Base-by-base conservation (phyloP, 1,284 basidiomycete genomes). In the Laetiporus sulphureus region DNA sequence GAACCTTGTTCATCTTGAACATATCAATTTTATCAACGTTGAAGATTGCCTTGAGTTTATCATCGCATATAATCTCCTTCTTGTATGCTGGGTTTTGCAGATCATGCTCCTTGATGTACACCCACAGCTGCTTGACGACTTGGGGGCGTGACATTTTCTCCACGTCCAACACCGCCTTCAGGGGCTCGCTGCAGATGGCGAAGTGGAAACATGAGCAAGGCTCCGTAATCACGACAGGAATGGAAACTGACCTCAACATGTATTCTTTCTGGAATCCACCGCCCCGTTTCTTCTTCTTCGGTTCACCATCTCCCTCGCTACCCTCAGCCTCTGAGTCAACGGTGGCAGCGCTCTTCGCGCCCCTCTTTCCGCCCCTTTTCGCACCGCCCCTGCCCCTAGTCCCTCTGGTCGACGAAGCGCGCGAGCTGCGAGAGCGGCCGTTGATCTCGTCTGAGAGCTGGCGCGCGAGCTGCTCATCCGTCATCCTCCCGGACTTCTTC, bases 51-150 rank as follows among this genome's bases (percentile, higher is more conserved):
- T 72, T 73, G 52, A 92, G 62, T 30, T 65, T 69, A 22, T 71
- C 67, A 60, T 93, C 89, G 56, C 89, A 92, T 2, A 92, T 52
- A 45, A 93, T 92, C 61, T 91, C 84, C 46, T 77, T 75, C 63
- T 72, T 83, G 63, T 92, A 87, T 5, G 58, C 59, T 3, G 90
- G 88, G 57, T 92, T 89, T 64, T 93, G 90, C 35, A 92, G 66
- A 24, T 79, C 68, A 49, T 88, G 75, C 8, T 58, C 68, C 59
- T 88, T 91, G 63, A 93, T 92, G 61, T 92, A 83, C 10, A 72
- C 76, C 90, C 90, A 93, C 3, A 93, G 64, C 46, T 80, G 77
- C 61, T 92, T 93, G 36, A 92, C 90, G 24, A 90, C 84, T 55
- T 90, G 88, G n/a, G 87, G 87, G 21, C 91, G 81, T 16, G 89